A percentile compares a stretch with the other conserved stretches of the same genome.
phyloP scores from a whole-genome alignment of 306 rosid genomes.

The Hylodesmum podocarpum region DNA sequence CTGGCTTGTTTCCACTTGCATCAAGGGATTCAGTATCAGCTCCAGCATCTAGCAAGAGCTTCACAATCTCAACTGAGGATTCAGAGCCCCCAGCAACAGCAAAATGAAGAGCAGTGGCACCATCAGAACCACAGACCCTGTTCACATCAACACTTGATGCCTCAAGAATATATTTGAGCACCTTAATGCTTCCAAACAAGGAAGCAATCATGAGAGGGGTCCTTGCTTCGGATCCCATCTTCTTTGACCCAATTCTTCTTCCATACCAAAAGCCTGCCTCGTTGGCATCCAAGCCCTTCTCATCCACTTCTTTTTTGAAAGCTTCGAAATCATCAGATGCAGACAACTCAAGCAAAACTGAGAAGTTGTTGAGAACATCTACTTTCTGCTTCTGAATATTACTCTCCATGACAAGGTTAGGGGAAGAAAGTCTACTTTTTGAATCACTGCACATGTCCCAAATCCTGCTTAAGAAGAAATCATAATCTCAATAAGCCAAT shows the following conservation, averaged over 20 bases:
- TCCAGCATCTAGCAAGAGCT: slow-evolving; percentile 76
- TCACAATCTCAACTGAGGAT: slow-evolving; percentile 62
- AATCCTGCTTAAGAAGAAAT: slow-evolving; percentile 55
- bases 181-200: slow-evolving; percentile 72
- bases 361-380: slow-evolving; percentile 35
- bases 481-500: slow-evolving; percentile 30
- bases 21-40: slow-evolving; percentile 61
- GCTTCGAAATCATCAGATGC: slow-evolving; percentile 77
- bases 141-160: slow-evolving; percentile 72
- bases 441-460: slow-evolving; percentile 75
- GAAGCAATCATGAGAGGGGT: slow-evolving; percentile 97
- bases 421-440: slow-evolving; percentile 49
- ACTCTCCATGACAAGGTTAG: slow-evolving; percentile 59
- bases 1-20: slow-evolving; percentile 62
- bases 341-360: slow-evolving; percentile 75
- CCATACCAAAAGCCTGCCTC: slow-evolving; percentile 88
- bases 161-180: slow-evolving; percentile 63
- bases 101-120: slow-evolving; percentile 91
- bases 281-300: slow-evolving; percentile 60
- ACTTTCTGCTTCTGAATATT: slow-evolving; percentile 54
- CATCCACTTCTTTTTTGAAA: slow-evolving; percentile 67
- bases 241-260: slow-evolving; percentile 81
- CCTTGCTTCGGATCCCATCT: slow-evolving; percentile 87
- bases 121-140: slow-evolving; percentile 68
- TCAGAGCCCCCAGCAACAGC: slow-evolving; percentile 80